Evolutionary conservation across 2,329 filamentous ascomycete genomes (phyloP).

Genomic region (Didymella segeticola): DNA sequence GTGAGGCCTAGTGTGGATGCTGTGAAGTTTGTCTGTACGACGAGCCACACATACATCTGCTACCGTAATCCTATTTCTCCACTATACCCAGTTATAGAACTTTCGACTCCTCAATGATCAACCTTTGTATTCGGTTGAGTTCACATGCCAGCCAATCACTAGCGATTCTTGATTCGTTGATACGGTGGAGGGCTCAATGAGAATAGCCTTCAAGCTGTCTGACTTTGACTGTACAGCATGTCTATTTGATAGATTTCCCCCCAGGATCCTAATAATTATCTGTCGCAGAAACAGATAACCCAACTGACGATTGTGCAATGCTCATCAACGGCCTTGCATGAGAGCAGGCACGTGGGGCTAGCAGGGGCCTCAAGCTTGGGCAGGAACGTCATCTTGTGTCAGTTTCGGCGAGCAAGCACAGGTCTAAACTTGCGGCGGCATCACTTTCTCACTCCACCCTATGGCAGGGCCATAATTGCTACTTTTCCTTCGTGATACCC

Average conservation of each 20-base stretch:
- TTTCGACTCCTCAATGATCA: not conserved
- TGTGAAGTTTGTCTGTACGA: not conserved
- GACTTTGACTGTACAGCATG: not conserved
- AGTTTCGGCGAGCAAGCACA: conserved; percentile 18
- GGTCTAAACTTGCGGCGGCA: conserved; percentile 1
- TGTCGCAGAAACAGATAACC: not conserved
- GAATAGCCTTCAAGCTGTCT: not conserved
- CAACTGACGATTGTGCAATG: not conserved
- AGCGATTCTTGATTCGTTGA: not conserved
- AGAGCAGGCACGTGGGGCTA: conserved; percentile 16
- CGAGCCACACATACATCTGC: not conserved
- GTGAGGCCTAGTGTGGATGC: conserved; percentile 21
- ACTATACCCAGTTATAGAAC: not conserved
- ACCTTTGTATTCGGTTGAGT: not conserved
- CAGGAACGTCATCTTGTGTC: conserved; percentile 20
- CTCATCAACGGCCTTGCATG: conserved; percentile 11
- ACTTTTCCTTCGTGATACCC: conserved; percentile 2
- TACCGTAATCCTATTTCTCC: not conserved
- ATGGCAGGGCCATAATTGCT: conserved; percentile 21
- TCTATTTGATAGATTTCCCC: not conserved
- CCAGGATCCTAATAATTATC: not conserved
- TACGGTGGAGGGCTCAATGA: not conserved
- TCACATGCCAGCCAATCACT: not conserved
- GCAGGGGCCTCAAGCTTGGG: conserved; percentile 19
- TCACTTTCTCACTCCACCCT: conserved; percentile 12